Percentiles rank a stretch among this genome's conserved stretches.
Conservation (phyloP, 768 basidiomycete species). For the Mycena maculata region DNA sequence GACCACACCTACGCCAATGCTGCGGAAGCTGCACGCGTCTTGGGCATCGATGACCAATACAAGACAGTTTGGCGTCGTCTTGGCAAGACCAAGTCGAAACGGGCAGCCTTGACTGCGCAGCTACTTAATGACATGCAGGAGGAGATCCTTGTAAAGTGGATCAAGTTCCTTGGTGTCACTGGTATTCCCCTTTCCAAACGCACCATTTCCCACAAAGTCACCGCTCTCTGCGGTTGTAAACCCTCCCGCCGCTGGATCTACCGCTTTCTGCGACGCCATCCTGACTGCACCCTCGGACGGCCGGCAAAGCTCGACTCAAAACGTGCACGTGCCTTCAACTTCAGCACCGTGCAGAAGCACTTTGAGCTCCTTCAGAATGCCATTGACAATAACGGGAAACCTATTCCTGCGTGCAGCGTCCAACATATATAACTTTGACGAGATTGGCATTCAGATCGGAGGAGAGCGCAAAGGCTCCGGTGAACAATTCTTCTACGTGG, state of each 20-base stretch:
- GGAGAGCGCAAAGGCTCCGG: slow-evolving; percentile 32
- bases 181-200: slow-evolving; percentile 18
- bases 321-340: slow-evolving; percentile 44
- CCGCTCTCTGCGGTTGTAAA: slow-evolving; percentile 10
- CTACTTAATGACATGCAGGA: slow-evolving; percentile 18
- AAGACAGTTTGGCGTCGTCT: slow-evolving; percentile 14
- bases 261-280: slow-evolving; percentile 15
- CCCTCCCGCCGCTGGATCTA: slow-evolving; percentile 14
- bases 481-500: slow-evolving; percentile 10
- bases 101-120: neutral
- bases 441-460: slow-evolving; percentile 45
- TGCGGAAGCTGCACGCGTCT: neutral
- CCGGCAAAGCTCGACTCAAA: slow-evolving; percentile 43
- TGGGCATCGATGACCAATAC: neutral
- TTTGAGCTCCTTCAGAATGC: slow-evolving; percentile 33
- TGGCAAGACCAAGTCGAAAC: slow-evolving; percentile 6
- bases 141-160: slow-evolving; percentile 5
- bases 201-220: slow-evolving; percentile 23
- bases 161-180: slow-evolving; percentile 15
- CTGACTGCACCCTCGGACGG: slow-evolving; percentile 8
- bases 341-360: slow-evolving; percentile 33
- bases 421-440: slow-evolving; percentile 46
- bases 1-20: neutral
- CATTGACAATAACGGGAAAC: slow-evolving; percentile 26
- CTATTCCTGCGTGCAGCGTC: slow-evolving; percentile 40